Conservation (phyloP, 139 green algal genomes). For the Gonium pectorale region DNA sequence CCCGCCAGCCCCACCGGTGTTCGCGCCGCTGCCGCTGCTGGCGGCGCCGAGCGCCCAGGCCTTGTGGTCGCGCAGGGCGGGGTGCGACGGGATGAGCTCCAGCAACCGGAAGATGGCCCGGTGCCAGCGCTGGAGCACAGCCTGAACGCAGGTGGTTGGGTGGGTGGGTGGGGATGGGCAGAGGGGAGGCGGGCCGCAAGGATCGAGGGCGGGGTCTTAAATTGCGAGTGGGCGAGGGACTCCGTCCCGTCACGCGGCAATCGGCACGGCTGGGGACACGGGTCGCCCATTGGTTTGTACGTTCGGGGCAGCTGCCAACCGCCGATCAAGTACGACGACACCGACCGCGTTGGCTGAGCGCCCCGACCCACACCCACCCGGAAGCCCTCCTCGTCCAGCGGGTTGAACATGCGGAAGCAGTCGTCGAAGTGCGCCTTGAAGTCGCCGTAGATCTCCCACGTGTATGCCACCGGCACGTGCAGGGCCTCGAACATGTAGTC, state of each 20-base stretch:
- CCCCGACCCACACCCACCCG: conserved; percentile 40
- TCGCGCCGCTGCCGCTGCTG: not conserved
- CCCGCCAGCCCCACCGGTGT: no score
- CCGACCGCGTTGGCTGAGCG: not conserved
- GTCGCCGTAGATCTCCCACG: conserved; percentile 98
- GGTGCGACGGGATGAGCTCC: conserved; percentile 76
- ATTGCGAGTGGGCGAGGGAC: not conserved
- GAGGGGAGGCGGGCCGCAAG: not conserved
- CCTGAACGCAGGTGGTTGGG: not conserved
- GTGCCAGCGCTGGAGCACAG: conserved; percentile 68
- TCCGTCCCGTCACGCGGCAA: not conserved
- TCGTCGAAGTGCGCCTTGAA: conserved; percentile 82
- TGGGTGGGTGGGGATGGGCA: not conserved
- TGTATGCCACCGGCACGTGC: conserved; percentile 87
- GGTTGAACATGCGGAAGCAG: conserved; percentile 99
- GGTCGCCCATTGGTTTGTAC: no score
- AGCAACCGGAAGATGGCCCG: conserved; percentile 75
- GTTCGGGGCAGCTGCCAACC: no score
- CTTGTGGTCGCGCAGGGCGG: conserved; percentile 35
- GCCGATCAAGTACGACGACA: no score
- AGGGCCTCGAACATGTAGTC: conserved; percentile 93
- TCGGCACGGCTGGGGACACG: not conserved
- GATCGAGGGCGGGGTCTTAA: not conserved
- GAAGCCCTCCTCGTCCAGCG: conserved; percentile 63
- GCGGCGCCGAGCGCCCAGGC: conserved; percentile 2